These are phyloP conservation scores for Amylocystis lapponica DNA, from an alignment of 768 basidiomycete species.

Conservation along the genomic window DNA sequence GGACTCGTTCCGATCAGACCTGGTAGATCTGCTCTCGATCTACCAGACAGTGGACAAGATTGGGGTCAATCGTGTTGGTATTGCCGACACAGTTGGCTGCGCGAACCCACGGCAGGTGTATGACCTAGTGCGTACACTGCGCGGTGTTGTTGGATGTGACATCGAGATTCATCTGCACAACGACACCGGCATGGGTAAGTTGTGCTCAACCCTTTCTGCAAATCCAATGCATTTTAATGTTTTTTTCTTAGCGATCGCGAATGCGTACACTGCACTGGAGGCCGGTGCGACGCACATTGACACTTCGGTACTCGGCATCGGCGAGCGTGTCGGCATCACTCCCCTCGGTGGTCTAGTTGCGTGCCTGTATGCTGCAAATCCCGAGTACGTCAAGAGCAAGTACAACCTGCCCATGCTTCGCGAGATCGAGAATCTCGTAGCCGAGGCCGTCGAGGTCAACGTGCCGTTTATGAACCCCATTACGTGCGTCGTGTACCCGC, in stretches of 20 bases:
- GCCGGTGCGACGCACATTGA: conserved; percentile 99
- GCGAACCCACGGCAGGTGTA: conserved; percentile 99
- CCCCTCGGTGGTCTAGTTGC: conserved; percentile 96
- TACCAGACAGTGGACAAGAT: conserved; percentile 99
- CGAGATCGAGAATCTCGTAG: conserved; percentile 98
- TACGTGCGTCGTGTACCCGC: conserved; percentile 56
- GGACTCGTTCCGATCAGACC: conserved; percentile 99
- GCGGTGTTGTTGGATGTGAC: conserved; percentile 95
- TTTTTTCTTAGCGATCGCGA: conserved; percentile 94
- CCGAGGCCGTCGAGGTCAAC: conserved; percentile 96
- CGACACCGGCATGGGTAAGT: conserved; percentile 92
- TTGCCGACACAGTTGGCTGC: conserved; percentile 98
- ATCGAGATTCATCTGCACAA: conserved; percentile 99
- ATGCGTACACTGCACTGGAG: conserved; percentile 96
- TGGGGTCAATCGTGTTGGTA: conserved; percentile 97
- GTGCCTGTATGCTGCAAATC: conserved; percentile 94
- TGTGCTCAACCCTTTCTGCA: neutral
- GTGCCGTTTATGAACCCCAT: conserved; percentile 97
- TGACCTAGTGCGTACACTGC: conserved; percentile 91
- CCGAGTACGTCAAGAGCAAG: conserved; percentile 99
- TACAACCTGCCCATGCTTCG: conserved; percentile 97
- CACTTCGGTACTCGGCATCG: conserved; percentile 96
- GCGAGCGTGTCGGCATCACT: conserved; percentile 98
- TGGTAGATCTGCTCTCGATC: conserved; percentile 96
- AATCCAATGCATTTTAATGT: too few relatives aligned